phyloP scores from a whole-genome alignment of 495 filamentous ascomycete genomes.

The Penicillium ucsense region DNA sequence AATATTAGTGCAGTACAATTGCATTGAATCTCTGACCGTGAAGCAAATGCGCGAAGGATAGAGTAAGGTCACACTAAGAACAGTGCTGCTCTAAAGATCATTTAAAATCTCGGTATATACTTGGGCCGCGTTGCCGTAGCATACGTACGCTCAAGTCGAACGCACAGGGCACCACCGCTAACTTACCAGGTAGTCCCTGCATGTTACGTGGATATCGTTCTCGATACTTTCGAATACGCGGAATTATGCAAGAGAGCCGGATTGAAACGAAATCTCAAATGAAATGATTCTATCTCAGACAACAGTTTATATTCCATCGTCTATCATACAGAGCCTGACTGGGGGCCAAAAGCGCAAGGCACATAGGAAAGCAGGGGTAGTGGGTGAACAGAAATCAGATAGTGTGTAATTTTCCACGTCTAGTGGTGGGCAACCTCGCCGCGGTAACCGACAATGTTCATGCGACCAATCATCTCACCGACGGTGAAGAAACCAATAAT shows the following conservation, averaged over 20 bases:
- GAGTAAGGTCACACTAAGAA: too few species aligned
- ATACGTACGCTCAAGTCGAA: too few species aligned
- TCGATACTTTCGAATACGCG: too few species aligned
- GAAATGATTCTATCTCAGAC: conserved; percentile 31
- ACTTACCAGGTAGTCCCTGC: too few species aligned
- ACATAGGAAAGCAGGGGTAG: conserved; percentile 21
- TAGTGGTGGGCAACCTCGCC: conserved; percentile 58
- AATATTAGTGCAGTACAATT: background rate
- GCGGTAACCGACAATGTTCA: conserved; percentile 90
- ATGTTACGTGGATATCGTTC: too few species aligned
- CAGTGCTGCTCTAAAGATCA: too few species aligned
- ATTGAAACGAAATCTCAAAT: conserved; percentile 10
- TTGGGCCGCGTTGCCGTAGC: too few species aligned
- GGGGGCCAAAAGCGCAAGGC: conserved; percentile 18
- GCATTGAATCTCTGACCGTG: background rate
- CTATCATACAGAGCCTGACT: conserved; percentile 44
- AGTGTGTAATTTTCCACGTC: conserved; percentile 21
- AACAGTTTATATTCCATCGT: conserved; percentile 45
- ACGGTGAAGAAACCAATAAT: conserved; percentile 94
- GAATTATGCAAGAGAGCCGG: background rate
- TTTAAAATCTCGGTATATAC: too few species aligned
- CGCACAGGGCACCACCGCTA: too few species aligned
- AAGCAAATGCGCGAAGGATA: background rate
- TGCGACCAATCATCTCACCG: conserved; percentile 89
- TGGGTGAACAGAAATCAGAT: conserved; percentile 20